These are phyloP conservation scores for Entomophthora muscae DNA, from an alignment of 371 early-diverging fungal species.

Conservation along the genomic window DNA sequence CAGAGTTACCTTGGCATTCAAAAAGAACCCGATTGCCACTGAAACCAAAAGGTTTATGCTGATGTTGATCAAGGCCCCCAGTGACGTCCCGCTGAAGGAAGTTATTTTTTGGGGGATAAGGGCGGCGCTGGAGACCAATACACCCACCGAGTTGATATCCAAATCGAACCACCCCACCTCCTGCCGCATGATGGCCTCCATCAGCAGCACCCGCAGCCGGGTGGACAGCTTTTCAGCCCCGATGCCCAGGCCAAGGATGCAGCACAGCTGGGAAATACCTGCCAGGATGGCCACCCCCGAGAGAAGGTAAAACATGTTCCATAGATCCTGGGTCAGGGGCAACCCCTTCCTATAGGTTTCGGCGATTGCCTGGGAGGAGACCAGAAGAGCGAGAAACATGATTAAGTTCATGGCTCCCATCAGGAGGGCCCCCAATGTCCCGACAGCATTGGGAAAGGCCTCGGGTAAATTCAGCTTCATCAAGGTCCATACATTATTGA, in stretches of 20 bases:
- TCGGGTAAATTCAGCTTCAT: too few relatives aligned
- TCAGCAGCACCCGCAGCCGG: constrained; percentile 31
- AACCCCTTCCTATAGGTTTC: too few relatives aligned
- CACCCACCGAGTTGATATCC: constrained; percentile 58
- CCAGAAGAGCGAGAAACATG: too few relatives aligned
- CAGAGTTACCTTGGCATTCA: constrained; percentile 48
- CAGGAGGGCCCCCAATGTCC: too few relatives aligned
- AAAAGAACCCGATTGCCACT: constrained; percentile 30
- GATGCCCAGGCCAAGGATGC: constrained; percentile 25
- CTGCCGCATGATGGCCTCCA: constrained; percentile 49
- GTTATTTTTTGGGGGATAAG: constrained; percentile 47
- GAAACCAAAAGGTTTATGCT: constrained; percentile 4
- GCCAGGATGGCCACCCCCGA: constrained; percentile 27
- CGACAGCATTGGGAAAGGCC: too few relatives aligned
- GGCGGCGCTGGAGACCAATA: constrained; percentile 60
- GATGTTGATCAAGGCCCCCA: constrained; percentile 12
- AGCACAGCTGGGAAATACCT: constrained; percentile 18
- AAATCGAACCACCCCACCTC: constrained; percentile 76
- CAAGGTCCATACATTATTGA: too few relatives aligned
- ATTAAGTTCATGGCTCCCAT: too few relatives aligned
- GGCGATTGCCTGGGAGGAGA: too few relatives aligned
- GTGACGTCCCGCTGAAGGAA: constrained; percentile 19
- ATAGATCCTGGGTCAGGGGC: too few relatives aligned
- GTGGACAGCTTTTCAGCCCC: constrained; percentile 35
- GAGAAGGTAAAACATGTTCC: constrained; percentile 46